Evolutionary conservation across 345 rosid species (phyloP).

Genomic region (Murraya paniculata): DNA sequence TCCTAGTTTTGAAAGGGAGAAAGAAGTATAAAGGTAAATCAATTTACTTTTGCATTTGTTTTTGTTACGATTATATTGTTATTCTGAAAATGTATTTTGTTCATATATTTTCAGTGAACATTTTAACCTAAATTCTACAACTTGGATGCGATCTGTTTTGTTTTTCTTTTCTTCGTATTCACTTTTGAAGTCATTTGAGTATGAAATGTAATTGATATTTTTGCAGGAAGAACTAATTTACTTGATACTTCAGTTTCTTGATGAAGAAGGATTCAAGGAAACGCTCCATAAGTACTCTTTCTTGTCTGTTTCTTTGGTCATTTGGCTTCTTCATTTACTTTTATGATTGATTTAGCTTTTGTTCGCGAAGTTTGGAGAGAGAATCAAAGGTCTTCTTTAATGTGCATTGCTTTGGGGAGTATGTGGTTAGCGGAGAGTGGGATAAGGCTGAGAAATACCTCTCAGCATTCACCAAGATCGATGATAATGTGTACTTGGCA

Average conservation of each 20-base stretch:
- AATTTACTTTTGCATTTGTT: not conserved
- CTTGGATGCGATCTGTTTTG: not conserved
- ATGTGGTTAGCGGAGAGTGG: slow-evolving; percentile 49
- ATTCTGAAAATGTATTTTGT: not conserved
- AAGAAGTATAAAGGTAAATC: not conserved
- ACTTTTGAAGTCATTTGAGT: not conserved
- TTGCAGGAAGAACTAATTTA: slow-evolving; percentile 40
- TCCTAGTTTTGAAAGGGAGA: not conserved
- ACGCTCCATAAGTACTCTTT: slow-evolving; percentile 29
- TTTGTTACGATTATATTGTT: not conserved
- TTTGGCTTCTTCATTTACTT: slow-evolving; percentile 1
- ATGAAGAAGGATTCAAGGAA: slow-evolving; percentile 35
- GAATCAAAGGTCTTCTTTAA: slow-evolving; percentile 66
- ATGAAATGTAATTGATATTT: slow-evolving; percentile 1
- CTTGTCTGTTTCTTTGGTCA: not conserved
- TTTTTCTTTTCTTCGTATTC: not conserved
- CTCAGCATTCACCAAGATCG: slow-evolving; percentile 49
- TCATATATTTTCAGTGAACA: not conserved
- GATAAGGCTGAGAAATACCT: slow-evolving; percentile 65
- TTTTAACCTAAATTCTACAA: not conserved
- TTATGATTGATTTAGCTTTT: slow-evolving; percentile 14
- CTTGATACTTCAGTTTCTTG: slow-evolving; percentile 40
- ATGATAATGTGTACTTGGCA: slow-evolving; percentile 49
- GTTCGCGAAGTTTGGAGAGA: slow-evolving; percentile 52
- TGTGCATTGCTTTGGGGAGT: slow-evolving; percentile 46